A percentile compares a stretch with the other conserved stretches of the same genome.
phyloP scores from a whole-genome alignment of 1,284 basidiomycete genomes.

The Gymnopus androsaceus region DNA sequence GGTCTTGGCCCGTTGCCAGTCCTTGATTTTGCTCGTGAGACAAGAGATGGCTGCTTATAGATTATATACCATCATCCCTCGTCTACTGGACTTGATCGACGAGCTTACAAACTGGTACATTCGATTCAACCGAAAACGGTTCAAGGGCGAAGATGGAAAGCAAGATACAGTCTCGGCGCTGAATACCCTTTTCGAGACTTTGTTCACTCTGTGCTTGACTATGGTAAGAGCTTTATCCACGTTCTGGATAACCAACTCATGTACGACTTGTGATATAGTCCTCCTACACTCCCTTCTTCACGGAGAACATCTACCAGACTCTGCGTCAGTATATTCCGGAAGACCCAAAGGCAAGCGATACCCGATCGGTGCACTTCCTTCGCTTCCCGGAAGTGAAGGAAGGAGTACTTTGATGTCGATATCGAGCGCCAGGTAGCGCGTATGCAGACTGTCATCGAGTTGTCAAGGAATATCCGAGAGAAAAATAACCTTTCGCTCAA shows the following conservation, averaged over 20 bases:
- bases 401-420: constrained; percentile 94
- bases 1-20: constrained; percentile 97
- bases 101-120: constrained; percentile 99
- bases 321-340: constrained; percentile 84
- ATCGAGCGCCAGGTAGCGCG: constrained; percentile 95
- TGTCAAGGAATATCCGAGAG: constrained; percentile 90
- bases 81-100: constrained; percentile 89
- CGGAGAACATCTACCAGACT: constrained; percentile 95
- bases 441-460: constrained; percentile 93
- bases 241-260: constrained; percentile 10
- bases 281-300: constrained; percentile 97
- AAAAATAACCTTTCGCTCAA: constrained; percentile 88
- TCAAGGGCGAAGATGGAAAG: constrained; percentile 94
- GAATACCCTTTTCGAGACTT: constrained; percentile 94
- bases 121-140: constrained; percentile 93
- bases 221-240: constrained; percentile 57
- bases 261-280: constrained; percentile 57
- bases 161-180: constrained; percentile 90
- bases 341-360: constrained; percentile 70
- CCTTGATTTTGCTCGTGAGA: constrained; percentile 88
- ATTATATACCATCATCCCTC: constrained; percentile 98
- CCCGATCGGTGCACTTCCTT: constrained; percentile 94
- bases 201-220: constrained; percentile 93
- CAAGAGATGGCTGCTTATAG: constrained; percentile 97
- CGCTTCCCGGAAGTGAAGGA: constrained; percentile 92